Evolutionary conservation across 371 early-diverging fungal genomes (phyloP).

Genomic region (Haplosporangium sp.): DNA sequence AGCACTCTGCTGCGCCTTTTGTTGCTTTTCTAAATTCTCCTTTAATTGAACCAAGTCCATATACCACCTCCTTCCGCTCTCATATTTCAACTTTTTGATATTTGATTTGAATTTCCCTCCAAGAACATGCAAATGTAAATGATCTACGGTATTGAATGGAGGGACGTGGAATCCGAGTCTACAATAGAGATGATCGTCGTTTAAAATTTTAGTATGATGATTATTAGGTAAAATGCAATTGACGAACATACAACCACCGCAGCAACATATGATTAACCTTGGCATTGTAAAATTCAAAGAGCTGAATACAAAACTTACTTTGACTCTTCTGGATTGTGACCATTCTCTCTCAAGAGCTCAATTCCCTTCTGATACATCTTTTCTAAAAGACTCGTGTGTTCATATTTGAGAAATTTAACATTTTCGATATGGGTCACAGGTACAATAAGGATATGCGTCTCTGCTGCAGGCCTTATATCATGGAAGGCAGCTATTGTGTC

Average conservation of each 20-base stretch:
- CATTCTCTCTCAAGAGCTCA: constrained; percentile 33
- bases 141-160: constrained; percentile 65
- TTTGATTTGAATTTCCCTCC: constrained; percentile 58
- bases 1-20: constrained; percentile 21
- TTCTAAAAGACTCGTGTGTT: constrained; percentile 27
- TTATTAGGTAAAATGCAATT: not conserved
- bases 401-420: constrained; percentile 30
- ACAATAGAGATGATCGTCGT: not conserved
- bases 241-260: constrained; percentile 18
- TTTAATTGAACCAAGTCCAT: constrained; percentile 35
- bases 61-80: constrained; percentile 48
- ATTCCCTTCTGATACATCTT: constrained; percentile 37
- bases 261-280: not conserved
- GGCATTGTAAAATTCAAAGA: too few species aligned
- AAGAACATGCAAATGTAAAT: constrained; percentile 68
- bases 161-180: constrained; percentile 72
- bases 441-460: constrained; percentile 62
- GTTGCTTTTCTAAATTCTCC: constrained; percentile 26
- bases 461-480: constrained; percentile 64
- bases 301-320: constrained; percentile 17
- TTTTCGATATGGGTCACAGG: constrained; percentile 59
- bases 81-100: constrained; percentile 42
- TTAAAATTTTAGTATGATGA: too few species aligned
- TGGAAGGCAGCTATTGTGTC: constrained; percentile 62
- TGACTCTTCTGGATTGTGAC: constrained; percentile 34